These are phyloP conservation scores for Prinsepia uniflora DNA, from an alignment of 306 rosid species.

Conservation along the genomic window DNA sequence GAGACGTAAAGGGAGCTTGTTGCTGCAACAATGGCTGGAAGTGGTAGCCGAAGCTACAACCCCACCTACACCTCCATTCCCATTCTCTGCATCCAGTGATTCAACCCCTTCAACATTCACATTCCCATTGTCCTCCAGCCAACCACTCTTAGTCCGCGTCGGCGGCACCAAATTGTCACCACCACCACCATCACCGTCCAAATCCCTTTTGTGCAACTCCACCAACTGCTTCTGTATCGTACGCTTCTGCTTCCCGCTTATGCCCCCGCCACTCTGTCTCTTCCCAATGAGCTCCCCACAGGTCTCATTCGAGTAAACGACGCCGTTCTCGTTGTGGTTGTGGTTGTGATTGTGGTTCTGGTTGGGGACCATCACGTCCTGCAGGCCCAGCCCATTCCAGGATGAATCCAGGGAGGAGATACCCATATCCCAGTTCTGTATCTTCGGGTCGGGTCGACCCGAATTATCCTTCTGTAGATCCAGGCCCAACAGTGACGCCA, in stretches of 20 bases:
- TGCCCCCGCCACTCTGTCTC: conserved; percentile 25
- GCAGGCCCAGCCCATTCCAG: conserved; percentile 28
- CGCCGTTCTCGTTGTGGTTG: conserved; percentile 20
- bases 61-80: conserved; percentile 13
- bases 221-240: conserved; percentile 54
- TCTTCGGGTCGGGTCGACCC: conserved; percentile 2
- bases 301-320: conserved; percentile 9
- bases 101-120: conserved; percentile 22
- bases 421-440: conserved; percentile 25
- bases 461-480: conserved; percentile 28
- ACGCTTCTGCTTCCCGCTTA: conserved; percentile 46
- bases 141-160: conserved; percentile 18
- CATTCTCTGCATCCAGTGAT: conserved; percentile 11
- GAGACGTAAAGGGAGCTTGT: conserved; percentile 31
- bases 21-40: conserved; percentile 22
- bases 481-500: conserved; percentile 51
- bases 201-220: conserved; percentile 50
- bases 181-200: conserved; percentile 9
- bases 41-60: conserved; percentile 9
- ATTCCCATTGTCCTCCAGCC: conserved; percentile 18
- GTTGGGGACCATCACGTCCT: conserved; percentile 49
- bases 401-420: conserved; percentile 18
- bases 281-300: conserved; percentile 1
- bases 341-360: conserved; percentile 2
- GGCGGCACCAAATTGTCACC: conserved; percentile 33